Evolutionary conservation across 768 basidiomycete genomes (phyloP), one percentile per base, ranked within the genome.

Genomic region (Thelephora ganbajun): DNA sequence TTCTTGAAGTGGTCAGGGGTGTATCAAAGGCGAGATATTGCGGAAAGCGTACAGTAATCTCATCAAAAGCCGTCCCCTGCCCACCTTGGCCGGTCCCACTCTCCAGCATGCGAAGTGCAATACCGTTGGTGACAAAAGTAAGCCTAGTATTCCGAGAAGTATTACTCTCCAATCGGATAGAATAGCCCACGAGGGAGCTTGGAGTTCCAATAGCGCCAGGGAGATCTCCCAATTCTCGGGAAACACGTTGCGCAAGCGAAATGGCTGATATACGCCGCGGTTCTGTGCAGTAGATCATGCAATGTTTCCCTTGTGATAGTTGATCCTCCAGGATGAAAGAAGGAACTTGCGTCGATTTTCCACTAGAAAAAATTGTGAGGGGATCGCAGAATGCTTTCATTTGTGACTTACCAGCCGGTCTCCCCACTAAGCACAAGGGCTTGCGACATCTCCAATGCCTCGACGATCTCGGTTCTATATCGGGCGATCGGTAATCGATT

Each of bases 101-200:
- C 68, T 99, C 94, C n/a, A 99, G 66, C 96, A 97, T 97, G 37
- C 96, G 80, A 20, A 98, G 66, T 0, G 94, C 92, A 50, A 99
- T 94, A 53, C 94, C 94, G 56, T 91, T 89, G 2, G 92, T 96
- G 13, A 93, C 83, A 58, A 83, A 96, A 0, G 86, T 76, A 43
- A 91, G 61, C 16, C 80, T 71, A 0, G 92, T 96, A 48, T 80
- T 80, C 51, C 74, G 74, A 2, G 81, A 80, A 23, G 83, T 84
- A 54, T 85, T 83, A 56, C 80, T 91, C 62, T 98, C 94, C 46
- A 99, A 63, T 33, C 94, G 77, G 52, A 99, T 93, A 5, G 92
- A 88, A 62, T 97, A 97, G 16, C 94, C 94, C 35, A 97, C 86
- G 14, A 94, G 69, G 42, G 90, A 93, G 45, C 69, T 72, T 9